These are phyloP conservation scores for Stachybotrys elegans DNA, from an alignment of 2,329 filamentous ascomycete genomes.

Conservation along the genomic window DNA sequence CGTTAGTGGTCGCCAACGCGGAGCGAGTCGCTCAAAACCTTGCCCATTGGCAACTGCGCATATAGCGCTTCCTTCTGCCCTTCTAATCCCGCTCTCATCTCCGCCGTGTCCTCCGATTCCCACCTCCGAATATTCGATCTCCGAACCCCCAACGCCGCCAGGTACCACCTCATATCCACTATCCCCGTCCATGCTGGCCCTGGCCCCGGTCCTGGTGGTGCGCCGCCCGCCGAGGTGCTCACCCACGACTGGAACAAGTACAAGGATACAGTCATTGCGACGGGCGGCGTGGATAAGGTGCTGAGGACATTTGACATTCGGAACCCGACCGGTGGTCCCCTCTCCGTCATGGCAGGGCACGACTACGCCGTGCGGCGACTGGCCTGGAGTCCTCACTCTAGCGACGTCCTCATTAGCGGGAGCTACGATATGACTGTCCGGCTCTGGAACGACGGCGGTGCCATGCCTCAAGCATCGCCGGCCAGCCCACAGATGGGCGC, in stretches of 20 bases:
- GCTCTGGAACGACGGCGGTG: slow-evolving; percentile 76
- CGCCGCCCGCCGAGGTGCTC: slow-evolving; percentile 72
- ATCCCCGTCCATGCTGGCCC: slow-evolving; percentile 71
- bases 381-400: slow-evolving; percentile 91
- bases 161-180: slow-evolving; percentile 78
- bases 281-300: slow-evolving; percentile 80
- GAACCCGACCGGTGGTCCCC: slow-evolving; percentile 65
- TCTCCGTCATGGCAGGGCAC: slow-evolving; percentile 74
- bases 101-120: slow-evolving; percentile 83
- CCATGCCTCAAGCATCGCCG: slow-evolving; percentile 29
- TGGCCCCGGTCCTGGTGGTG: slow-evolving; percentile 10
- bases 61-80: slow-evolving; percentile 92
- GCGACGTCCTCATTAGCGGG: slow-evolving; percentile 78
- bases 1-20: slow-evolving; percentile 84
- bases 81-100: slow-evolving; percentile 78
- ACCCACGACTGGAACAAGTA: slow-evolving; percentile 99
- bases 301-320: slow-evolving; percentile 90
- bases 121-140: slow-evolving; percentile 89
- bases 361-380: slow-evolving; percentile 84
- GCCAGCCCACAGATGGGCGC: slow-evolving; percentile 48
- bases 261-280: slow-evolving; percentile 75
- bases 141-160: slow-evolving; percentile 75
- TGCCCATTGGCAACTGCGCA: slow-evolving; percentile 89
- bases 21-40: slow-evolving; percentile 69
- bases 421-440: slow-evolving; percentile 98